These are phyloP conservation scores for Phytopythium ostracodes DNA, from an alignment of 352 stramenopile species.

Conservation along the genomic window DNA sequence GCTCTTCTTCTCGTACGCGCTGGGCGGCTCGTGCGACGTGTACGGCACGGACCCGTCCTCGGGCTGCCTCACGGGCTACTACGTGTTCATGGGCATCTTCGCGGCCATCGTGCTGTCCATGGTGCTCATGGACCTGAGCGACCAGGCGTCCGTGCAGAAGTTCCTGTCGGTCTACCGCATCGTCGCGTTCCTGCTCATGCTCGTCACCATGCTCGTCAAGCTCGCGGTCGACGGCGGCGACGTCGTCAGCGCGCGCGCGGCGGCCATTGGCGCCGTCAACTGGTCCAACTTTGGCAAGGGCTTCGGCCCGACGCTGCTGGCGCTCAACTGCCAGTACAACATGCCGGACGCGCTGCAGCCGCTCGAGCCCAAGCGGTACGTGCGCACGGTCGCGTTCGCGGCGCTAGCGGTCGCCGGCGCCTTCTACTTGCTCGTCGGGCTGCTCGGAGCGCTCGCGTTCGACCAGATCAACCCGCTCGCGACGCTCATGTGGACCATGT, in stretches of 20 bases:
- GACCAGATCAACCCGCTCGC: slow-evolving; percentile 77
- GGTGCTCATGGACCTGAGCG: slow-evolving; percentile 83
- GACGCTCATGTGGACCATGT: slow-evolving; percentile 79
- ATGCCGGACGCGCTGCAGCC: slow-evolving; percentile 81
- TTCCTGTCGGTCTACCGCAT: slow-evolving; percentile 82
- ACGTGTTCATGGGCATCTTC: slow-evolving; percentile 77
- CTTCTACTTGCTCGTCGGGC: slow-evolving; percentile 72
- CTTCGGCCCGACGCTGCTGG: slow-evolving; percentile 78
- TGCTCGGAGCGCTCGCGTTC: slow-evolving; percentile 72
- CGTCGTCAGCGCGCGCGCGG: slow-evolving; percentile 34
- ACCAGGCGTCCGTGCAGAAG: slow-evolving; percentile 78
- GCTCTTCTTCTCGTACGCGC: slow-evolving; percentile 70
- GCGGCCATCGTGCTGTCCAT: slow-evolving; percentile 68
- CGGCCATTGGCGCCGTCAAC: slow-evolving; percentile 53
- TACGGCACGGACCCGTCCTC: slow-evolving; percentile 41
- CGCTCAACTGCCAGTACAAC: slow-evolving; percentile 88
- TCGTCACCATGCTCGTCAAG: slow-evolving; percentile 74
- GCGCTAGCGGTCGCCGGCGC: slow-evolving; percentile 57
- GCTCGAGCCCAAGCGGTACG: slow-evolving; percentile 62
- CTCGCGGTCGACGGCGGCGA: slow-evolving; percentile 52
- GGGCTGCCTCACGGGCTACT: slow-evolving; percentile 66
- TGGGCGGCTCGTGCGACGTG: slow-evolving; percentile 61
- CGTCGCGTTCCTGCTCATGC: slow-evolving; percentile 72
- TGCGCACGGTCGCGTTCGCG: slow-evolving; percentile 57
- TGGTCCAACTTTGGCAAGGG: slow-evolving; percentile 79